Evolutionary conservation across 2,329 filamentous ascomycete genomes (phyloP).

Genomic region (Fusarium udum): DNA sequence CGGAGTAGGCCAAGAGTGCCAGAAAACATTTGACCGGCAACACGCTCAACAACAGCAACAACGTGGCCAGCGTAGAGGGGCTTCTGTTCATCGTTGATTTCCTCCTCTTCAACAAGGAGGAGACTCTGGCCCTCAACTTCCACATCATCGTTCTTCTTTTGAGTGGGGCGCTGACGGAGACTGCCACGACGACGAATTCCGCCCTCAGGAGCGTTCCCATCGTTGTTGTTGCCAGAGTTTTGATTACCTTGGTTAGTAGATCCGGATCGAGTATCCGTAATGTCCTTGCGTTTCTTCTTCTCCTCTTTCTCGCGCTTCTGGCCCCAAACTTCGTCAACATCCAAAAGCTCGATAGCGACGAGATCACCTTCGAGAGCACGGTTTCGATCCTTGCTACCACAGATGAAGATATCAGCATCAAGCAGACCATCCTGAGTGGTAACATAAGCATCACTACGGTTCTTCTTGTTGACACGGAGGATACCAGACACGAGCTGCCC

Average conservation of each 20-base stretch:
- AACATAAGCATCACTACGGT: slow-evolving; percentile 97
- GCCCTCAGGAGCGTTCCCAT: slow-evolving; percentile 74
- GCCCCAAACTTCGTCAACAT: slow-evolving; percentile 97
- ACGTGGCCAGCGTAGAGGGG: slow-evolving; percentile 96
- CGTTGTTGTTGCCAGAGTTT: slow-evolving; percentile 68
- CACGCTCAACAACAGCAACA: slow-evolving; percentile 95
- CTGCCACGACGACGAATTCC: slow-evolving; percentile 92
- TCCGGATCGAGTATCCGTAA: slow-evolving; percentile 86
- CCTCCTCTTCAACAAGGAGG: slow-evolving; percentile 95
- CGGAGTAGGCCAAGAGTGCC: slow-evolving; percentile 93
- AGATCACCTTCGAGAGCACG: slow-evolving; percentile 95
- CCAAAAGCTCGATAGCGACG: slow-evolving; percentile 93
- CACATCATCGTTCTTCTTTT: slow-evolving; percentile 99
- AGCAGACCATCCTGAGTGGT: slow-evolving; percentile 87
- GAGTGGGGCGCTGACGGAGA: slow-evolving; percentile 93
- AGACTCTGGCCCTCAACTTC: slow-evolving; percentile 98
- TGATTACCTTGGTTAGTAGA: slow-evolving; percentile 78
- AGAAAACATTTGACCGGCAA: slow-evolving; percentile 98
- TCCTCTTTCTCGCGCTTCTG: slow-evolving; percentile 99
- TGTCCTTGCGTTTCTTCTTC: slow-evolving; percentile 99
- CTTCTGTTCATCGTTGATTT: slow-evolving; percentile 98
- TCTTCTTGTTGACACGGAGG: slow-evolving; percentile 99
- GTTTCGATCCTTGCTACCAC: slow-evolving; percentile 98
- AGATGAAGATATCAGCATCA: slow-evolving; percentile 99
- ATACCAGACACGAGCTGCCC: slow-evolving; percentile 96